A percentile compares a stretch with the other conserved stretches of the same genome.
Evolutionary conservation across 208 protist genomes (phyloP).

Genomic region (Herpetomonas tarakana): DNA sequence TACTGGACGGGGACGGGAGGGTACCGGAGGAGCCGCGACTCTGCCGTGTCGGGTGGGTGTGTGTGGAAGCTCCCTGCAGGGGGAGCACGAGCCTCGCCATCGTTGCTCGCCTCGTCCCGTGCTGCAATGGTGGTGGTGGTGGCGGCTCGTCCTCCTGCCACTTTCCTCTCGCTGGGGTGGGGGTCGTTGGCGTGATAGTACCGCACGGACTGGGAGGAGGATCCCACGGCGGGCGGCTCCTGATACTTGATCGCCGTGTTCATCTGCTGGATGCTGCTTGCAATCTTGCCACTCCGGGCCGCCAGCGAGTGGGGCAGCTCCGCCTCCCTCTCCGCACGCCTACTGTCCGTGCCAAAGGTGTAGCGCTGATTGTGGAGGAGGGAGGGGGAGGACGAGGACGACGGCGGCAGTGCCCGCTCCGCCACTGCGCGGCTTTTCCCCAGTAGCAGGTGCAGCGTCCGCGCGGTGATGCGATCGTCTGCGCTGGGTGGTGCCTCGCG

Average conservation of each 20-base stretch:
- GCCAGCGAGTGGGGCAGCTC: background rate
- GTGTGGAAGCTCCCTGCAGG: background rate
- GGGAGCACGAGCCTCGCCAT: too few relatives aligned
- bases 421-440: slow-evolving; percentile 22
- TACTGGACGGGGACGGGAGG: background rate
- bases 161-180: too few relatives aligned
- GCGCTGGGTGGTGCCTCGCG: slow-evolving; percentile 3
- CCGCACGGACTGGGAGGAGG: background rate
- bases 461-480: slow-evolving; percentile 61
- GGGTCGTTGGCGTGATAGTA: background rate
- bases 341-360: slow-evolving; percentile 20
- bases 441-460: slow-evolving; percentile 47
- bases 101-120: too few relatives aligned
- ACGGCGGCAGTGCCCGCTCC: background rate
- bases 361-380: slow-evolving; percentile 8
- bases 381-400: background rate
- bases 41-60: background rate
- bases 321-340: slow-evolving; percentile 4
- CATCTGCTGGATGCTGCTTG: background rate
- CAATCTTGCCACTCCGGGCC: background rate
- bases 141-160: too few relatives aligned
- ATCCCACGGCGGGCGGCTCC: background rate
- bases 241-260: slow-evolving; percentile 2
- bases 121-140: background rate
- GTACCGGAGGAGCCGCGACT: background rate